Evolutionary conservation across 768 basidiomycete genomes (phyloP).

Genomic region (Russula virescens): DNA sequence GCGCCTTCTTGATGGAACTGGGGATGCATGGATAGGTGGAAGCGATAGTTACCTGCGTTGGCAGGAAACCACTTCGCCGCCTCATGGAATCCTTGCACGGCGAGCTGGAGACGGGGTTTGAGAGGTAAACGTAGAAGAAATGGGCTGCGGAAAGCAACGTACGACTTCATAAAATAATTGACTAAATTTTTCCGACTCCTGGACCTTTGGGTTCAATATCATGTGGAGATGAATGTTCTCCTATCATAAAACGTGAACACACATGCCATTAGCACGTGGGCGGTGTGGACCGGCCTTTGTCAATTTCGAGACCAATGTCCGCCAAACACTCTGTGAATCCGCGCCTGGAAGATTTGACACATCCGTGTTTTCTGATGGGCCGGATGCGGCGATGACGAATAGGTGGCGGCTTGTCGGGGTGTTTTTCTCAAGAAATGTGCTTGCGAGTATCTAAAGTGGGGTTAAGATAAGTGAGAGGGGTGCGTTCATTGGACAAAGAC

Average conservation of each 20-base stretch:
- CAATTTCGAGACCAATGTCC: constrained; percentile 11
- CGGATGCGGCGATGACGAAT: constrained; percentile 23
- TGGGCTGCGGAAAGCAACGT: neutral
- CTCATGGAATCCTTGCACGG: constrained; percentile 15
- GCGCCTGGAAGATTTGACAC: constrained; percentile 13
- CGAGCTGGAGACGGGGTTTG: constrained; percentile 7
- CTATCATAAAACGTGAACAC: constrained; percentile 16
- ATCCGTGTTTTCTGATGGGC: constrained; percentile 18
- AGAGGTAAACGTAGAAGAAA: neutral
- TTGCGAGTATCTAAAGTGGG: constrained; percentile 15
- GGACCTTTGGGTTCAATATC: constrained; percentile 20
- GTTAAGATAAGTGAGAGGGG: constrained; percentile 6
- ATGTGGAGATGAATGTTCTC: constrained; percentile 25
- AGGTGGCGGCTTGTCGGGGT: constrained; percentile 25
- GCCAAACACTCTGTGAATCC: constrained; percentile 16
- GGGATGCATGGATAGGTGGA: constrained; percentile 18
- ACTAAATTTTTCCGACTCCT: constrained; percentile 11
- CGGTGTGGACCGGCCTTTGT: constrained; percentile 14
- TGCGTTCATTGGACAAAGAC: neutral
- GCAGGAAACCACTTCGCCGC: constrained; percentile 18
- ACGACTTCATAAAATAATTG: constrained; percentile 22
- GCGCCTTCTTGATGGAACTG: constrained; percentile 5
- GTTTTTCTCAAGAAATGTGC: constrained; percentile 6
- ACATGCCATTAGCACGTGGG: constrained; percentile 12
- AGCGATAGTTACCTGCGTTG: constrained; percentile 14